Conservation (phyloP, 1,284 basidiomycete genomes). For the Wolfiporia cocos region DNA sequence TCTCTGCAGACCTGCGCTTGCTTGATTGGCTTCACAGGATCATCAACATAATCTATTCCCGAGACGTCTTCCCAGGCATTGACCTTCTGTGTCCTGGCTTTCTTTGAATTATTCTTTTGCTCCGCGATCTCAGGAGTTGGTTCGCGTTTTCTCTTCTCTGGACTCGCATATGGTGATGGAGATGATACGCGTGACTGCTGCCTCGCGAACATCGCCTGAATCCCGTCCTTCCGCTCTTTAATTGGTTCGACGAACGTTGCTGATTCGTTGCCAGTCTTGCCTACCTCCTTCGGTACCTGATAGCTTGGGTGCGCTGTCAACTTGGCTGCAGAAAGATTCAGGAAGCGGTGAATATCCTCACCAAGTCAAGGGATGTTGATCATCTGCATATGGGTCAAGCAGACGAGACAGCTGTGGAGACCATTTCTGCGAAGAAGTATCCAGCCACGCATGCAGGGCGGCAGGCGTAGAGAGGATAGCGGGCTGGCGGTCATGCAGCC, state of each 20-base stretch:
- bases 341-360: no score
- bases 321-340: not conserved
- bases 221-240: conserved; percentile 77
- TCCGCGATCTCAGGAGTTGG: not conserved
- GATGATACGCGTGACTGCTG: no score
- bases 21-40: not conserved
- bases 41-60: conserved; percentile 19
- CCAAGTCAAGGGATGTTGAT: conserved; percentile 60
- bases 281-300: conserved; percentile 85
- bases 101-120: no score
- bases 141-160: conserved; percentile 2
- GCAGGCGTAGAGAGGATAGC: conserved; percentile 68
- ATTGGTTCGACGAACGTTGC: conserved; percentile 81
- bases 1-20: no score
- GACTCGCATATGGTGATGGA: no score
- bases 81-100: no score
- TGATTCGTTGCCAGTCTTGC: conserved; percentile 84
- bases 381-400: conserved; percentile 62
- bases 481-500: conserved; percentile 92
- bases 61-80: conserved; percentile 20
- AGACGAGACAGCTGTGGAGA: conserved; percentile 53
- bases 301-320: conserved; percentile 54
- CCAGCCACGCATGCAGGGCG: conserved; percentile 74
- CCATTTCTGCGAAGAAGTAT: conserved; percentile 65
- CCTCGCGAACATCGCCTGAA: conserved; percentile 82